Conservation (phyloP, 257 asterid genomes). For the Hygrophila difformis region DNA sequence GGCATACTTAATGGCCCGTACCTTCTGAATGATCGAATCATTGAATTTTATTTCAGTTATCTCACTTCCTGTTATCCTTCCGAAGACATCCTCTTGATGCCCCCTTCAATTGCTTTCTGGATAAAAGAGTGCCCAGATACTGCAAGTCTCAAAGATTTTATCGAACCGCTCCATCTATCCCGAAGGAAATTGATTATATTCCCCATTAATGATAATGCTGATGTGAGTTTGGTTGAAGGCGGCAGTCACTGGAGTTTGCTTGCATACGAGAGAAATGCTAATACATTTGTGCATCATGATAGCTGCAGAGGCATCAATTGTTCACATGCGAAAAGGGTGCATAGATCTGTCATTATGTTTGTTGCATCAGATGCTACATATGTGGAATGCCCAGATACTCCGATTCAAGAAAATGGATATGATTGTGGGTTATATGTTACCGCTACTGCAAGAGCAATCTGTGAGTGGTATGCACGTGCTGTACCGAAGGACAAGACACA, state of each 20-base stretch:
- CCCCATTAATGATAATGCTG: constrained; percentile 66
- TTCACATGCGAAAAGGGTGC: constrained; percentile 34
- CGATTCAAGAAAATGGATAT: constrained; percentile 47
- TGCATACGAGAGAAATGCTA: constrained; percentile 39
- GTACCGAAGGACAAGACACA: constrained; percentile 18
- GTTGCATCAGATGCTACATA: constrained; percentile 22
- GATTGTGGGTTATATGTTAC: constrained; percentile 78
- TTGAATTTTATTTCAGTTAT: constrained; percentile 76
- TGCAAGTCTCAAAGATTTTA: constrained; percentile 41
- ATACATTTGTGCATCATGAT: constrained; percentile 69
- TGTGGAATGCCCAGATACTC: constrained; percentile 32
- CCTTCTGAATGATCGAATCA: constrained; percentile 71
- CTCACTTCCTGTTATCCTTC: constrained; percentile 38
- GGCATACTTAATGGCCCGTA: constrained; percentile 56
- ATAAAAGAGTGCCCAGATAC: constrained; percentile 66
- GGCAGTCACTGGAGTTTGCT: constrained; percentile 84
- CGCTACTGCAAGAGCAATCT: constrained; percentile 54
- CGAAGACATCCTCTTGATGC: constrained; percentile 50
- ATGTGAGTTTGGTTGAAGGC: constrained; percentile 59
- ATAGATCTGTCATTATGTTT: constrained; percentile 26
- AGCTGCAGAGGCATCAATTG: constrained; percentile 38
- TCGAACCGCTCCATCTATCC: constrained; percentile 58
- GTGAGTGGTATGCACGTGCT: constrained; percentile 41
- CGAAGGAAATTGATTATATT: constrained; percentile 49
- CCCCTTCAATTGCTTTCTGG: constrained; percentile 82